Evolutionary conservation across 139 green algal species (phyloP), one percentile per base, ranked within the genome.

Genomic region (Closterium sp.): DNA sequence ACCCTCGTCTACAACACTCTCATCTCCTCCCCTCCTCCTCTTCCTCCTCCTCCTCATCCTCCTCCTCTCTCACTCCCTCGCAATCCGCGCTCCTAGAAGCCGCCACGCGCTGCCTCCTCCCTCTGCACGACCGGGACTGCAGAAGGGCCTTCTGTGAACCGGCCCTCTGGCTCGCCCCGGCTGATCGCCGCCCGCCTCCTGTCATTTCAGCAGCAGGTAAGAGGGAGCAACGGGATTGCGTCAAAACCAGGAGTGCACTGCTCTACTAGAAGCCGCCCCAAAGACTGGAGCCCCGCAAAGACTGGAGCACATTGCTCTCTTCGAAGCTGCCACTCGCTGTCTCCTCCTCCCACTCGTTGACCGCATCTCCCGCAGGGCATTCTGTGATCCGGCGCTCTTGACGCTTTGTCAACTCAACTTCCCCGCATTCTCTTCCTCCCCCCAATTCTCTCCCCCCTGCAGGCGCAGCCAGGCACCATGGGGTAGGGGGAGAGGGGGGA

Each of bases 41-140:
- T 21, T n/a, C 66, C 64, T 85, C 64, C 21, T 69, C 87, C 8
- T 1, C 66, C 31, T 33, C 35, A 34, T 33, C 36, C 87, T 90
- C 35, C 19, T 86, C 28, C 31, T n/a, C 84, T 1, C 81, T 86
- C 81, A 32, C 81, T 9, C 81, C 81, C 28, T 86, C 30, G n/a
- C 43, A 69, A 69, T 69, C 43, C 43, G 12, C 43, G 2, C 87
- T 90, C 9, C 23, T 91, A 31, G 34, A 55, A 21, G 85, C 86
- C 4, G 69, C 87, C 55, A 92, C 81, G 25, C 34, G n/a, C 28
- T 87, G 91, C n/a, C 66, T 93, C 1, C 90, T 94, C 23, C 90
- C 89, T n/a, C 92, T 98, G 87, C 97, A 98, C 43, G 96, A 98
- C 83, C 92, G 97, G 1, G 96, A 99, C 55, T 92, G 95, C 8